Base-by-base conservation (phyloP, 805 yeast species). In the Komagataella ulmi region DNA sequence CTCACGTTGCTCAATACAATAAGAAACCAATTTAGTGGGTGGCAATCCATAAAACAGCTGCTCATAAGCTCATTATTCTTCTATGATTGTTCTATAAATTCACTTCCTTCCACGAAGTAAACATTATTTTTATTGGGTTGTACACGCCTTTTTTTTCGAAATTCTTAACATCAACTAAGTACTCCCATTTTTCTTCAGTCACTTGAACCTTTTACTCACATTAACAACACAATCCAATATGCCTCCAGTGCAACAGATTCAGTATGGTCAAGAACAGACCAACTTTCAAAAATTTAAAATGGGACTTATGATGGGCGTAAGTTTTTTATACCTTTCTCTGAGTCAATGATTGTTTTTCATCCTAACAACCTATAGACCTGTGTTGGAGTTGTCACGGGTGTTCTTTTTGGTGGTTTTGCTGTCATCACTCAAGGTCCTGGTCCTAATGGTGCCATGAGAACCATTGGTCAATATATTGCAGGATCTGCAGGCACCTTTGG, bases 401-500 rank as follows among this genome's bases (percentile, higher is more conserved):
- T 91, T 49, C 72, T 95, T 57, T 93, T 91, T 66, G 99, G 98
- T 50, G 96, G 97, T 21, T 81, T 87, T 62, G 84, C 97, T 53
- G 85, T 95, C 58, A 67, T 88, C 57, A 90, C 89, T 52, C 83
- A 85, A 58, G 99, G 99, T 17, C 93, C 99, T n/a, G 97, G 96
- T 12, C 99, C 99, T 49, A 86, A 88, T 63, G 99, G 99, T 52
- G 88, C 88, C 53, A 86, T 93, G 83, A 83, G 96, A 71, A 91
- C 97, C 1, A 72, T 93, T 63, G 98, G 99, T 52, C 96, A 91
- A 70, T 93, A 90, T 69, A 90, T 93, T 69, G 83, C 85, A 61
- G 97, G 97, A 52, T 88, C 97, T 4, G 97, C 96, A 2, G 97
- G 95, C 49, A 91, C 97, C 8, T 91, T 93, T 68, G 97, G 97